Percentiles rank a stretch among this genome's conserved stretches.
Conservation (phyloP, 2,329 filamentous ascomycete genomes). For the Neobulgaria alba region DNA sequence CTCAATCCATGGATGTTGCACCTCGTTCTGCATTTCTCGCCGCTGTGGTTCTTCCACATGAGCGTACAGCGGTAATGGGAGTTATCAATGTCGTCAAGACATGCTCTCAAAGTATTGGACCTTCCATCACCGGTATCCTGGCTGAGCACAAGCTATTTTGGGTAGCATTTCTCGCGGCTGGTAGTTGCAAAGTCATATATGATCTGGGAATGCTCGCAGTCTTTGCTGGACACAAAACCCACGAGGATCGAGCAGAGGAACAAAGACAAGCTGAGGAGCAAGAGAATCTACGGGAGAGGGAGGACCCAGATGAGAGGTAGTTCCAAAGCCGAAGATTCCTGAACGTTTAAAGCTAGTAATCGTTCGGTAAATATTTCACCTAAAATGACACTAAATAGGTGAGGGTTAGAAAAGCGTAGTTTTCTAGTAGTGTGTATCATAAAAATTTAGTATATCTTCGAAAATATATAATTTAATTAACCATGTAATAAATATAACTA, state of each 20-base stretch:
- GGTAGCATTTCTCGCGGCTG: constrained; percentile 53
- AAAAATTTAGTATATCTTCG: too few species aligned
- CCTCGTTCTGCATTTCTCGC: constrained; percentile 63
- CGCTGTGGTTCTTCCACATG: constrained; percentile 50
- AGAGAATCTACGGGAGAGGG: neutral
- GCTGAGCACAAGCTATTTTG: constrained; percentile 48
- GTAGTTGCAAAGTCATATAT: constrained; percentile 49
- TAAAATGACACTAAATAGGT: too few species aligned
- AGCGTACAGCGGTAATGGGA: constrained; percentile 66
- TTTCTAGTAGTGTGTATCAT: too few species aligned
- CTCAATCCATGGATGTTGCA: constrained; percentile 61
- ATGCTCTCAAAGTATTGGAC: constrained; percentile 49
- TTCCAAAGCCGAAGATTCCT: too few species aligned
- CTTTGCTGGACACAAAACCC: constrained; percentile 28
- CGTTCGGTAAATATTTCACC: too few species aligned
- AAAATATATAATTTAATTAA: too few species aligned
- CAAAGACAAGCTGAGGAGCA: neutral
- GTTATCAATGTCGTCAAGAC: constrained; percentile 62
- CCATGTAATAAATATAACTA: too few species aligned
- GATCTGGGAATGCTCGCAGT: constrained; percentile 46
- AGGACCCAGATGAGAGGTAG: neutral
- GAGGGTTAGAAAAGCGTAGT: too few species aligned
- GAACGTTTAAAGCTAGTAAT: too few species aligned
- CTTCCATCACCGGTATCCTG: constrained; percentile 53
- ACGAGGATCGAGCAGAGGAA: neutral